These are phyloP conservation scores for Musa balbisiana DNA, from an alignment of 202 grass and related monocot species.

Conservation along the genomic window DNA sequence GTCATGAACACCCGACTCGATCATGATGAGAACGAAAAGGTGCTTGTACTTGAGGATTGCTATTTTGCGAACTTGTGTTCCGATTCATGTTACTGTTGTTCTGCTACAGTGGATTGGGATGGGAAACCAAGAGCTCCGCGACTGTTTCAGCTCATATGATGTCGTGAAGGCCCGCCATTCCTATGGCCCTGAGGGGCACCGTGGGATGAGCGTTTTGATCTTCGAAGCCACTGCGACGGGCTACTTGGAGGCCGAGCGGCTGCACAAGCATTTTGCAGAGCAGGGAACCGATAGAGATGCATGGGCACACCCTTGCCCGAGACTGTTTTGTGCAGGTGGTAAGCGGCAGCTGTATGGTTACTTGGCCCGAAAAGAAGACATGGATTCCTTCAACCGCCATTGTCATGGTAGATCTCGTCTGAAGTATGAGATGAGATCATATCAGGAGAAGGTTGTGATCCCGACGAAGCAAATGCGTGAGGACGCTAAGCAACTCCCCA, in stretches of 20 bases:
- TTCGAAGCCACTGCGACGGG: conserved; percentile 75
- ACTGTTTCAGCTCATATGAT: conserved; percentile 69
- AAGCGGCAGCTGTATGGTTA: conserved; percentile 76
- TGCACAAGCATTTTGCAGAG: conserved; percentile 64
- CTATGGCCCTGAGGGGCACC: conserved; percentile 74
- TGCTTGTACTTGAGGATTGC: conserved; percentile 1
- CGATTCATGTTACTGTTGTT: not conserved
- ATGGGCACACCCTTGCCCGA: conserved; percentile 38
- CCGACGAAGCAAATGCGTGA: conserved; percentile 85
- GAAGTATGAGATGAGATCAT: conserved; percentile 77
- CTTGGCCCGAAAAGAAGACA: conserved; percentile 65
- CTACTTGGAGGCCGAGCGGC: conserved; percentile 76
- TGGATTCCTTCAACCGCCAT: conserved; percentile 72
- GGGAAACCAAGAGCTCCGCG: conserved; percentile 91
- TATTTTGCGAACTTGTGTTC: not conserved
- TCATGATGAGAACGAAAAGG: conserved; percentile 71
- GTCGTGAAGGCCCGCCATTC: conserved; percentile 68
- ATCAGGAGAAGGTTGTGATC: conserved; percentile 78
- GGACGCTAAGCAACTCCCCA: conserved; percentile 65
- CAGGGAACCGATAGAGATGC: conserved; percentile 61
- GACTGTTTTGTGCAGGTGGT: conserved; percentile 53
- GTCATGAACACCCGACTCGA: conserved; percentile 80
- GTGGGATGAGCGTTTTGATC: conserved; percentile 80
- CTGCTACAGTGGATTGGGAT: conserved; percentile 57
- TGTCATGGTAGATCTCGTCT: conserved; percentile 55